Evolutionary conservation across 805 yeast species (phyloP).

Genomic region (Lipomyces yamanashiensis): DNA sequence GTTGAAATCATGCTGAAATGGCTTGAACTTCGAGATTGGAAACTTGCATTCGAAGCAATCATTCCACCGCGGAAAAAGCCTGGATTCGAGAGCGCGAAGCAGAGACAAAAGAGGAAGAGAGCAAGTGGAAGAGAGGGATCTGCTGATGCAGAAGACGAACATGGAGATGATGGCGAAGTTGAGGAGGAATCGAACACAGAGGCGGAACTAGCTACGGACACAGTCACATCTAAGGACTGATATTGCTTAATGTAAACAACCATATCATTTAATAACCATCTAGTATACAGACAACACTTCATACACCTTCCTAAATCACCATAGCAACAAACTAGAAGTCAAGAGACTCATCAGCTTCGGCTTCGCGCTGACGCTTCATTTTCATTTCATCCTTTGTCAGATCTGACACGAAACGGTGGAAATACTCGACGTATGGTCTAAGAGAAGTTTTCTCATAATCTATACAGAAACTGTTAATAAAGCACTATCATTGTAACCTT

Average conservation of each 20-base stretch:
- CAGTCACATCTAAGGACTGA: neutral
- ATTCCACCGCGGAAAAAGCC: constrained; percentile 75
- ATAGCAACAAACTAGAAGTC: neutral
- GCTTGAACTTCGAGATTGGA: constrained; percentile 83
- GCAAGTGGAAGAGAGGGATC: neutral
- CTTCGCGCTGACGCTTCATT: constrained; percentile 46
- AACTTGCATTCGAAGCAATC: constrained; percentile 79
- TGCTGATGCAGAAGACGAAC: neutral
- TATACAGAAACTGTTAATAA: constrained; percentile 19
- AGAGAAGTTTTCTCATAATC: constrained; percentile 71
- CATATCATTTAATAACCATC: neutral
- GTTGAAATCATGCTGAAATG: constrained; percentile 82
- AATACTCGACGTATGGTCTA: constrained; percentile 70
- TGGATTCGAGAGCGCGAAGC: constrained; percentile 34
- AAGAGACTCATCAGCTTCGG: constrained; percentile 16
- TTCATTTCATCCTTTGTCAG: constrained; percentile 61
- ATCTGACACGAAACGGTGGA: constrained; percentile 63
- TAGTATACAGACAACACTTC: constrained; percentile 2
- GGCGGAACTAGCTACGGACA: neutral
- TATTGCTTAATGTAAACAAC: constrained; percentile 15
- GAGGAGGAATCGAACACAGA: neutral
- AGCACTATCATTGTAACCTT: neutral
- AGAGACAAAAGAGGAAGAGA: constrained; percentile 35
- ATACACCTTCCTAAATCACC: neutral
- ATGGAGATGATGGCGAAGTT: neutral